Percentiles rank a stretch among this genome's conserved stretches.
Conservation (phyloP, 139 green algal species). For the Chlorella vulgaris region DNA sequence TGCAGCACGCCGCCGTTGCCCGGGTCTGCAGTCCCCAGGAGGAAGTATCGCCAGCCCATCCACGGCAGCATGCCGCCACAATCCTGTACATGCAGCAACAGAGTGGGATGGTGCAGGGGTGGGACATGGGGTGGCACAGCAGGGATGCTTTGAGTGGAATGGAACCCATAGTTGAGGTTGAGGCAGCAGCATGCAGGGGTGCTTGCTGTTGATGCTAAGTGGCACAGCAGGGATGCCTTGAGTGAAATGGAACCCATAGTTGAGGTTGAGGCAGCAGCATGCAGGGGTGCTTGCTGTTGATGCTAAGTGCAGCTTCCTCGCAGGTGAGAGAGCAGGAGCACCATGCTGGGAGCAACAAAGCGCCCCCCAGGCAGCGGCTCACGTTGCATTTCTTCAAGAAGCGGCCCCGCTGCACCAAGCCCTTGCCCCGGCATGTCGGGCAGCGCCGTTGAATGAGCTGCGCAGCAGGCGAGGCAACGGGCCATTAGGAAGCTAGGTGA, state of each 20-base stretch:
- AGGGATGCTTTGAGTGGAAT: no score
- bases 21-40: conserved; percentile 75
- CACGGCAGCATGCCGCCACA: conserved; percentile 91
- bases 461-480: neutral
- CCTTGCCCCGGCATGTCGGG: conserved; percentile 68
- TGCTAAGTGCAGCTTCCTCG: no score
- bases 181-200: no score
- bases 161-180: no score
- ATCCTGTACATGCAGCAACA: conserved; percentile 36
- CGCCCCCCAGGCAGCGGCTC: neutral
- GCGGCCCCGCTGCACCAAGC: conserved; percentile 66
- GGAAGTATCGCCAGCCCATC: conserved; percentile 81
- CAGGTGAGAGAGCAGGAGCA: neutral
- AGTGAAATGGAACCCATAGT: no score
- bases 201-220: no score
- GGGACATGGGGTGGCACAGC: neutral
- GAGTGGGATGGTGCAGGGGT: conserved; percentile 35
- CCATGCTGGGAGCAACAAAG: neutral
- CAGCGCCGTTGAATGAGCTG: conserved; percentile 80
- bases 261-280: no score
- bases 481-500: no score
- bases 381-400: conserved; percentile 39
- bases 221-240: no score
- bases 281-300: no score
- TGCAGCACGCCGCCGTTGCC: conserved; percentile 81